Evolutionary conservation across 1,284 basidiomycete species (phyloP).

Genomic region (Sanghuangporus weigelae): DNA sequence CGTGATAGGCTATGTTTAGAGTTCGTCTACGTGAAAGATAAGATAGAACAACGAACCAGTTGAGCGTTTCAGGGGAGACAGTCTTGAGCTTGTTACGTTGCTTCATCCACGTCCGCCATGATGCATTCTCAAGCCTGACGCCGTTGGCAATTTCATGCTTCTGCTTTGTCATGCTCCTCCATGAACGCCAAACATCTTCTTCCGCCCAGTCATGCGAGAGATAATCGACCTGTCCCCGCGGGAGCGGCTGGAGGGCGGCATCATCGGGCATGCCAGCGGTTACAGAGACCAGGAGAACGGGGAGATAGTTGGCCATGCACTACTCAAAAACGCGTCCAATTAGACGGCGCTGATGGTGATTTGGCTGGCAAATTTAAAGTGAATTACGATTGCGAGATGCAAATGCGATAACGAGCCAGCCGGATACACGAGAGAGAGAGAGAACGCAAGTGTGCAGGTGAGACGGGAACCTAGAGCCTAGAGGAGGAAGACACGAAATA

Average conservation of each 20-base stretch:
- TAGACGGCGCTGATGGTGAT: background rate
- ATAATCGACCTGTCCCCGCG: slow-evolving; percentile 75
- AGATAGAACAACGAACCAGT: slow-evolving; percentile 71
- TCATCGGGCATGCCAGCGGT: slow-evolving; percentile 59
- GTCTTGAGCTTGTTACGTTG: slow-evolving; percentile 96
- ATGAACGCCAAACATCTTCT: slow-evolving; percentile 97
- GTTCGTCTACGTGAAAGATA: background rate
- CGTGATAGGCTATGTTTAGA: slow-evolving; percentile 1
- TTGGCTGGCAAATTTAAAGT: background rate
- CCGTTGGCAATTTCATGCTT: slow-evolving; percentile 99
- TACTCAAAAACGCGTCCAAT: background rate
- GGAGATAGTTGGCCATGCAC: slow-evolving; percentile 63
- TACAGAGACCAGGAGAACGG: slow-evolving; percentile 61
- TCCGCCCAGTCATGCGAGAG: slow-evolving; percentile 92
- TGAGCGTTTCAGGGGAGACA: slow-evolving; percentile 93
- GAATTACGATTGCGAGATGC: background rate
- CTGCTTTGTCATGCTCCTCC: slow-evolving; percentile 97
- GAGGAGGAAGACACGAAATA: background rate
- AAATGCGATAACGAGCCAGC: background rate
- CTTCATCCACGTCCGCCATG: slow-evolving; percentile 99
- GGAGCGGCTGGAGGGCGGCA: slow-evolving; percentile 53
- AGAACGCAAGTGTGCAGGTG: background rate
- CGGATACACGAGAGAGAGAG: background rate
- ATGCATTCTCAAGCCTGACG: slow-evolving; percentile 92
- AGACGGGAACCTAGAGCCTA: background rate